Evolutionary conservation across 192 early-diverging fungal species (phyloP), one percentile per base, ranked within the genome.

Genomic region (Backusella sp.): DNA sequence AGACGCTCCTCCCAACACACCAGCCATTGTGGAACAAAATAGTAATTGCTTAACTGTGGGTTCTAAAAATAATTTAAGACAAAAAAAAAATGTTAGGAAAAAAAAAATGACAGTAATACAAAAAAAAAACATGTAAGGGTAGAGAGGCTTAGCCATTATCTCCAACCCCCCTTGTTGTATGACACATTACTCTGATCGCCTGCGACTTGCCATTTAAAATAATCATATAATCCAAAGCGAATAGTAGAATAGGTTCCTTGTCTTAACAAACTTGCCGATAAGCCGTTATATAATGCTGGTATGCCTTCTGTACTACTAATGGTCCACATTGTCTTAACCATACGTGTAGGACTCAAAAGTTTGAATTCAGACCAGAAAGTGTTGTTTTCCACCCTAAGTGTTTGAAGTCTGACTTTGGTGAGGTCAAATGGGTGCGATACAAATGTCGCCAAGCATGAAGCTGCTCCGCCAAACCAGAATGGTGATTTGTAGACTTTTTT

Each of bases 351-450:
- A 19, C 68, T 35, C 21, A 79, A 70, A 14, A 72, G 28, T 35
- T 65, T 70, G 32, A 73, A 73, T 56, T 62, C 72, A 9, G 72
- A 62, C 72, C 42, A 70, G 17, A 32, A 23, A 17, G 67, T 52
- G 35, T 42, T 84, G 62, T 76, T 78, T 1, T 76, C 80, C 19
- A 81, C 42, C 77, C 70, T 76, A 75, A 86, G 7, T 68, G 83
- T 76, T 77, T 87, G 79, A 56, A 97, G 83, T 28, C 96, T 91
- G 35, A 99, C 97, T 83, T 98, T 97, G 68, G 92, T 86, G 66
- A 96, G 87, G 81, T 96, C 95, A 59, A 98, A 87, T 59, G 93
- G 91, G 79, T 97, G 92, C 1, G 90, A 92, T 36, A 93, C 90
- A 28, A 91, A 80, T 21, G 87, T 84, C 8, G 90, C 88, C 9